Evolutionary conservation across 148 eudicot genomes (phyloP).

Genomic region (Oxyria digyna): DNA sequence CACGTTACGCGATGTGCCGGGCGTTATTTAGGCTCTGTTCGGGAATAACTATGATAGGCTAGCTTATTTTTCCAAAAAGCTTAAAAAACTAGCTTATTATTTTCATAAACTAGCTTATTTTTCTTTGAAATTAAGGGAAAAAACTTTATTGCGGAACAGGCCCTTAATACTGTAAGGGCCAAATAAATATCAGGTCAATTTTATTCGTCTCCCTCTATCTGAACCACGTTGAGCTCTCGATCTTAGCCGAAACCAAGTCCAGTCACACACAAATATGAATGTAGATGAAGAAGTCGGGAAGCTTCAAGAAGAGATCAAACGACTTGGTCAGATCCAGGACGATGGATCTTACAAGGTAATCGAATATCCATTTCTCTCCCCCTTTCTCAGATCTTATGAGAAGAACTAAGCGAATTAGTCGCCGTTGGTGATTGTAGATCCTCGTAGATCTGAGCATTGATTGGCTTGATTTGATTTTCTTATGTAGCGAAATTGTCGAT

Average conservation of each 20-base stretch:
- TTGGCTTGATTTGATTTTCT: neutral
- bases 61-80: no score
- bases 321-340: conserved; percentile 66
- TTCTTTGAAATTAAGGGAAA: no score
- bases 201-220: neutral
- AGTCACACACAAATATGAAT: conserved; percentile 34
- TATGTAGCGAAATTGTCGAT: neutral
- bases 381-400: neutral
- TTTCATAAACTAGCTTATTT: no score
- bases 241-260: conserved; percentile 2
- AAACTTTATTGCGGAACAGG: no score
- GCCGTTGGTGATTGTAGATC: neutral
- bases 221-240: neutral
- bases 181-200: neutral
- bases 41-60: no score
- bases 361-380: neutral
- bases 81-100: no score
- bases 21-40: no score
- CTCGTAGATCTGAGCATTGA: neutral
- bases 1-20: no score
- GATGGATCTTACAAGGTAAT: conserved; percentile 89
- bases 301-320: conserved; percentile 78
- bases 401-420: neutral
- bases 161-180: no score
- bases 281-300: conserved; percentile 83